Evolutionary conservation across 306 rosid species (phyloP), one percentile per base, ranked within the genome.

Genomic region (Dryas drummondii): DNA sequence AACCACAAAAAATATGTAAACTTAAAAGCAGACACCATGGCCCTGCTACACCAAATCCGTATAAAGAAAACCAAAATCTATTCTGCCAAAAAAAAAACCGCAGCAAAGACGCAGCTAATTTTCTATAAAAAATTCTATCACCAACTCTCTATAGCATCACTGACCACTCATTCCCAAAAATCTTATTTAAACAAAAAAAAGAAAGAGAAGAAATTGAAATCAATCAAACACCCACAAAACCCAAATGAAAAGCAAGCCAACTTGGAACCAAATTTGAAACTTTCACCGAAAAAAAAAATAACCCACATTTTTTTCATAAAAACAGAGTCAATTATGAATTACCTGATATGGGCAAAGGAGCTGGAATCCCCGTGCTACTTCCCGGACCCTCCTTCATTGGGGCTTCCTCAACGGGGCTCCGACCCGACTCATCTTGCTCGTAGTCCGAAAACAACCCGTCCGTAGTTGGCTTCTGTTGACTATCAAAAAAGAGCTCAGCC

Each of bases 341-440:
- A 90, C 96, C 94, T 74, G 98, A 89, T 77, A 93, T 85, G 46
- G 97, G 97, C 77, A 73, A 70, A 70, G 91, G 87, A n/a, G 83
- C 86, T 10, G 90, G 84, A 69, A 87, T 71, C 64, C 67, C 71
- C 13, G 72, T 41, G 12, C 87, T 15, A 22, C 58, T 53, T 40
- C 66, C 68, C 66, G 82, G 75, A 52, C 7, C 82, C 22, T 71
- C 81, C 82, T 82, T 87, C 59, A 77, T 53, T n/a, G 37, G 58
- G 40, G 57, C 80, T 47, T 87, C 89, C 84, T 85, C 81, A 11
- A 64, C 80, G 26, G 91, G 89, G 81, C 50, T 82, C 76, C 80
- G 71, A n/a, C 85, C 79, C 40, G 86, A 66, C 66, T 93, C 94
- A 1, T 90, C 98, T 65, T 76, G 93, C 82, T 91, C 97, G 60